Evolutionary conservation across 2,329 filamentous ascomycete genomes (phyloP), one percentile per base, ranked within the genome.

Genomic region (Sporothrix phasma): DNA sequence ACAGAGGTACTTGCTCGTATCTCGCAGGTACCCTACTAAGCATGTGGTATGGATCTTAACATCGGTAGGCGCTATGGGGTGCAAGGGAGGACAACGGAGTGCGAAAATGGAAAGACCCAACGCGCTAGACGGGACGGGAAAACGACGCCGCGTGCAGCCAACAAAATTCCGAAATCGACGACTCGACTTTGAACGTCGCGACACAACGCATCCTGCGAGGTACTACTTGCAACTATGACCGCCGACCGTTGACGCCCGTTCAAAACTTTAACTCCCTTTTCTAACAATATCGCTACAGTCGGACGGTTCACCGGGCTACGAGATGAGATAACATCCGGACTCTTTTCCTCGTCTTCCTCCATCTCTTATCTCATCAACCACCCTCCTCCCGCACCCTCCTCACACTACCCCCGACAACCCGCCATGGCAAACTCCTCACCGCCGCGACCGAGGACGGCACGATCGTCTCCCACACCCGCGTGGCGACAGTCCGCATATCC

Each of bases 341-440:
- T n/a, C 31, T 39, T 7, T 34, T n/a, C n/a, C 10, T 8, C 34
- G 5, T 34, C 31, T 4, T 54, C 51, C 22, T 7, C 37, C 51
- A 37, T n/a, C 2, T n/a, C 34, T 37, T 37, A 37, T 41, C 19
- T 46, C 24, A 24, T 54, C 22, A 2, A 22, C 45, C 15, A 22
- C 6, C n/a, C 26, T 34, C 56, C 24, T 45, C 10, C 5, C 19
- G 19, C 39, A 6, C 5, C 13, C 31, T n/a, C 43, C 37, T 53
- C 8, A 24, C 13, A 39, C 39, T 37, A 19, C n/a, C n/a, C 15
- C 3, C 13, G 24, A 5, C 26, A 13, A 4, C 24, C 29, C 39
- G 63, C 43, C 22, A 74, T 74, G 73, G 67, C 71, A 53, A 69
- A 69, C 45, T 72, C 72, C 2, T 73, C 73, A 15, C 72, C 73